Evolutionary conservation across 345 rosid genomes (phyloP).

Genomic region (Populus tremula): DNA sequence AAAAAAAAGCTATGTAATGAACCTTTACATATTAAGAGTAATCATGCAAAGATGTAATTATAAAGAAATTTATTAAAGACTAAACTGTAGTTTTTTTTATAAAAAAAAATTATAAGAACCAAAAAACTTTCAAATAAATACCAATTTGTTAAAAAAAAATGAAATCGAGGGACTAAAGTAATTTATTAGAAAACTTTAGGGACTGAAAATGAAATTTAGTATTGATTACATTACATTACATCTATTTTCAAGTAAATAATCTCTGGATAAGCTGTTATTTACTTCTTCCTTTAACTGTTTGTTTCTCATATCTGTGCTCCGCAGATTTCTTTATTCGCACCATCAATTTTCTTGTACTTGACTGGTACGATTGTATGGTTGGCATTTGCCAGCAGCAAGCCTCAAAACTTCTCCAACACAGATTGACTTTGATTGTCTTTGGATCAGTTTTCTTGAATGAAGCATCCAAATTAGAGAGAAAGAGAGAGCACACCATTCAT

Average conservation of each 20-base stretch:
- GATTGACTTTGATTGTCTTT: constrained; percentile 24
- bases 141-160: too few species aligned
- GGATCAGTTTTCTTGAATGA: background rate
- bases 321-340: constrained; percentile 78
- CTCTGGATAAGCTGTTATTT: background rate
- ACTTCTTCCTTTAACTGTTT: background rate
- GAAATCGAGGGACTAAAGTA: too few species aligned
- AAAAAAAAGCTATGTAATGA: too few species aligned
- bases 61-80: too few species aligned
- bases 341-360: constrained; percentile 90
- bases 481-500: background rate
- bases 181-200: too few species aligned
- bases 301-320: background rate
- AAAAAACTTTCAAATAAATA: too few species aligned
- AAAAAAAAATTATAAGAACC: too few species aligned
- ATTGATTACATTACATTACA: too few species aligned
- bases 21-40: too few species aligned
- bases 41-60: too few species aligned
- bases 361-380: constrained; percentile 88
- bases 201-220: too few species aligned
- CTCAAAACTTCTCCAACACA: constrained; percentile 58
- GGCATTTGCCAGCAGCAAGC: constrained; percentile 81
- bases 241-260: background rate
- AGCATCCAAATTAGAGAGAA: constrained; percentile 9
- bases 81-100: too few species aligned